Evolutionary conservation across 108 stramenopile genomes (phyloP).

Genomic region (Nitzschia putrida): DNA sequence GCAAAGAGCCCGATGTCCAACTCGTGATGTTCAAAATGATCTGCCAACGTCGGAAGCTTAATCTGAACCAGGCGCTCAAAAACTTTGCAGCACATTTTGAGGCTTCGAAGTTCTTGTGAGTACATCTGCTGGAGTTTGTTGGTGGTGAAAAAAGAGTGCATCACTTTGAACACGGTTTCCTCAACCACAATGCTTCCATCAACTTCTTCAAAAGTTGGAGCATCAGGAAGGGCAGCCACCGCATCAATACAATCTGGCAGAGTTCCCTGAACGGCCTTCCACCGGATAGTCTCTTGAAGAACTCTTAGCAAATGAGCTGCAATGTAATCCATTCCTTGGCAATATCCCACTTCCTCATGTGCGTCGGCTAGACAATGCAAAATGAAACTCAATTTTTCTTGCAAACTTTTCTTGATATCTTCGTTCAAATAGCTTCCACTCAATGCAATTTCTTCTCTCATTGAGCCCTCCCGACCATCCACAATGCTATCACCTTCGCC

Average conservation of each 20-base stretch:
- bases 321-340: constrained; percentile 91
- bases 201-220: constrained; percentile 30
- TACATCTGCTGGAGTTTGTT: constrained; percentile 86
- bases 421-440: constrained; percentile 74
- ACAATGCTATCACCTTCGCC: not conserved
- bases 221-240: constrained; percentile 3
- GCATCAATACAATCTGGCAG: constrained; percentile 44
- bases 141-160: constrained; percentile 78
- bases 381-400: constrained; percentile 76
- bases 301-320: constrained; percentile 87
- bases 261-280: constrained; percentile 54
- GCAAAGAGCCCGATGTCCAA: constrained; percentile 88
- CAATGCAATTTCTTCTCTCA: constrained; percentile 62
- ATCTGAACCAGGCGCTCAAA: constrained; percentile 80
- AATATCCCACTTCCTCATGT: constrained; percentile 83
- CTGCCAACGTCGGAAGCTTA: constrained; percentile 85
- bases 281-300: constrained; percentile 80
- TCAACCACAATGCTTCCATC: constrained; percentile 69
- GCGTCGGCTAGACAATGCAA: constrained; percentile 78
- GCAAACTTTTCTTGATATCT: constrained; percentile 75
- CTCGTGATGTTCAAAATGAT: constrained; percentile 90
- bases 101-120: constrained; percentile 85
- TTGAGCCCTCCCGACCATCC: not conserved
- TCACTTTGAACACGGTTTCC: constrained; percentile 74
- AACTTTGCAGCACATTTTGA: constrained; percentile 84